These are phyloP conservation scores for Fusarium keratoplasticum DNA, from an alignment of 2,329 filamentous ascomycete species.

Conservation along the genomic window DNA sequence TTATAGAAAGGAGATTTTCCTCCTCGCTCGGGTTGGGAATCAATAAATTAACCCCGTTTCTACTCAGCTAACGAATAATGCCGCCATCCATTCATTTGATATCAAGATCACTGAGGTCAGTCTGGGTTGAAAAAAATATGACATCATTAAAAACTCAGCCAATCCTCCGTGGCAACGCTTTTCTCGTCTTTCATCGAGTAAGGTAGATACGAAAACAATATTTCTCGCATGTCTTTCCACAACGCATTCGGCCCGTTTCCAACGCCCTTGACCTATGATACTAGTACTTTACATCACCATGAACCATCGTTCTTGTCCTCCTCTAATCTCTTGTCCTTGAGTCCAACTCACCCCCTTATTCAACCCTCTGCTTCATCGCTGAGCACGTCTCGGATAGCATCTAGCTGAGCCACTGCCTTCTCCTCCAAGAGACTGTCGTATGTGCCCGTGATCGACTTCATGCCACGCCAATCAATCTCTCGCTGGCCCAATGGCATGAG, in stretches of 20 bases:
- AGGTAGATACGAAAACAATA: conserved; percentile 17
- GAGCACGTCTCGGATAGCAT: conserved; percentile 67
- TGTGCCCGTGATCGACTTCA: conserved; percentile 52
- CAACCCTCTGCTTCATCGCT: conserved; percentile 61
- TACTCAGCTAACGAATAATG: conserved; percentile 10
- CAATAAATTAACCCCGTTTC: conserved; percentile 24
- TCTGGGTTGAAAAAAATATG: neutral
- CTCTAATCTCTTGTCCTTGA: conserved; percentile 3
- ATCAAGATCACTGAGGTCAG: neutral
- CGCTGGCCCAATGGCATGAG: conserved; percentile 79
- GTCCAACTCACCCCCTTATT: conserved; percentile 17
- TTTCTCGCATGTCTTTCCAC: conserved; percentile 28
- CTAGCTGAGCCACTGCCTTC: conserved; percentile 78
- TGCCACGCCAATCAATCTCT: conserved; percentile 72
- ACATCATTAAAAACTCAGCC: conserved; percentile 5
- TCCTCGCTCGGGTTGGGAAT: conserved; percentile 16
- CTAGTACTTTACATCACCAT: conserved; percentile 40
- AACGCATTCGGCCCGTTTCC: conserved; percentile 40
- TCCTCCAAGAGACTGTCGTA: conserved; percentile 77
- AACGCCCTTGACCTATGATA: conserved; percentile 41
- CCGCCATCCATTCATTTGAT: neutral
- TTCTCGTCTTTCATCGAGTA: conserved; percentile 10
- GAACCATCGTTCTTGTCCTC: conserved; percentile 24
- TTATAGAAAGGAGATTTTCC: conserved; percentile 21
- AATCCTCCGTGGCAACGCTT: neutral